Base-by-base conservation (phyloP, 1,284 basidiomycete species). In the Peniophora sp. region DNA sequence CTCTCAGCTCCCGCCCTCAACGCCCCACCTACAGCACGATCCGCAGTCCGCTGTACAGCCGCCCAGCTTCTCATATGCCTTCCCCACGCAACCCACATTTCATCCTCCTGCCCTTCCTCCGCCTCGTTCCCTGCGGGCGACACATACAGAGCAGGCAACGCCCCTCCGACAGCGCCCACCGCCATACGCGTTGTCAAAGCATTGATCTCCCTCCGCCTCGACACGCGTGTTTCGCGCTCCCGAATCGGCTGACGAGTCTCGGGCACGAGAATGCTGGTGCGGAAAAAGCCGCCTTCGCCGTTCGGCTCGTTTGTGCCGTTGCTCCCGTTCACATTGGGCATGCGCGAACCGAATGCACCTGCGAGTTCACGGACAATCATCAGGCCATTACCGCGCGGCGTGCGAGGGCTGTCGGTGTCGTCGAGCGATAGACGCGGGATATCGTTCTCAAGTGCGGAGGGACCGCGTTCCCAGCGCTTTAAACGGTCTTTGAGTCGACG, bases 141-240 rank as follows among this genome's bases (percentile, higher is more conserved):
- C 9, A 24, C 23, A n/a, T 45, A 45, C 5, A 10, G 9, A 8
- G n/a, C 44, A 9, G 19, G 14, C n/a, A 93, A 63, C 1, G 68
- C 60, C 2, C 88, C 89, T 10, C 90, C 91, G 11, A 90, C 74
- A 2, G 78, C 75, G 25, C 84, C 82, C 22, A 92, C 72, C 8
- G 81, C 91, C 78, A 90, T 88, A 22, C 85, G 77, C 73, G 89
- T 83, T 0, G 81, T 83, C 43, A 92, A 66, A 57, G 88, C 81
- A 61, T 92, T 93, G 54, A 90, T 79, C 56, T 89, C 82, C 51
- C 80, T 72, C 50, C 90, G 75, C 35, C 86, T 72, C 2, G 69
- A 64, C 52, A 83, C 72, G 38, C 90, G 77, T 54, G 73, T 78
- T 12, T 69, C 66, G 44, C 72, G 74, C 63, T 93, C 91, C 10